These are phyloP conservation scores for Neurospora tetraspora DNA, from an alignment of 495 filamentous ascomycete species.

Conservation along the genomic window DNA sequence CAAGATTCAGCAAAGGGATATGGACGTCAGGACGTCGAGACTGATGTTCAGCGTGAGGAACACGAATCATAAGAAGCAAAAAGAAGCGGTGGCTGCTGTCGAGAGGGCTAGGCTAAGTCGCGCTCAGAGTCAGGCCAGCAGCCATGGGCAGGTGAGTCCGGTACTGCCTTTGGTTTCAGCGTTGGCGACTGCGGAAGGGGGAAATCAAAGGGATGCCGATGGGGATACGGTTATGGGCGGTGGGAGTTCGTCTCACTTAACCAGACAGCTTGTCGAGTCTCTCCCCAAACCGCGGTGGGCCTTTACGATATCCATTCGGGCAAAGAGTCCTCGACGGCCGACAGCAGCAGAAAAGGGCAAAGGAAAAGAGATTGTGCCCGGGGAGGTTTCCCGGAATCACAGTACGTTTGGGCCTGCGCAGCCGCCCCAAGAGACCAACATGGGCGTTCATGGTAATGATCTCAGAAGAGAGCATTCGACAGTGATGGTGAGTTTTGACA, in stretches of 20 bases:
- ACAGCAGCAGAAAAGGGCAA: not conserved
- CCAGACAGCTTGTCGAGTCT: not conserved
- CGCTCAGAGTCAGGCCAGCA: not conserved
- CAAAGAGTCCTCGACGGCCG: not conserved
- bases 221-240: slow-evolving; percentile 1
- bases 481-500: not conserved
- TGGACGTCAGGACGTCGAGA: not conserved
- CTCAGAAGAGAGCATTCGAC: not conserved
- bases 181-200: not conserved
- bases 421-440: not conserved
- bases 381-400: not conserved
- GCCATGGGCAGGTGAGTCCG: not conserved
- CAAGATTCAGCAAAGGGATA: not conserved
- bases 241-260: not conserved
- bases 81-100: not conserved
- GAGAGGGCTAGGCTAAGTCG: not conserved
- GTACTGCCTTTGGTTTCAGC: not conserved
- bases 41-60: not conserved
- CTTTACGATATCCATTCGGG: not conserved
- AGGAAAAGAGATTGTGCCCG: not conserved
- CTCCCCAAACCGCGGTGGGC: not conserved
- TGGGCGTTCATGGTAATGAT: not conserved
- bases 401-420: not conserved
- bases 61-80: not conserved
- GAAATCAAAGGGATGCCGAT: not conserved